phyloP scores from a whole-genome alignment of 805 yeast species.

The Metschnikowia borealis region DNA sequence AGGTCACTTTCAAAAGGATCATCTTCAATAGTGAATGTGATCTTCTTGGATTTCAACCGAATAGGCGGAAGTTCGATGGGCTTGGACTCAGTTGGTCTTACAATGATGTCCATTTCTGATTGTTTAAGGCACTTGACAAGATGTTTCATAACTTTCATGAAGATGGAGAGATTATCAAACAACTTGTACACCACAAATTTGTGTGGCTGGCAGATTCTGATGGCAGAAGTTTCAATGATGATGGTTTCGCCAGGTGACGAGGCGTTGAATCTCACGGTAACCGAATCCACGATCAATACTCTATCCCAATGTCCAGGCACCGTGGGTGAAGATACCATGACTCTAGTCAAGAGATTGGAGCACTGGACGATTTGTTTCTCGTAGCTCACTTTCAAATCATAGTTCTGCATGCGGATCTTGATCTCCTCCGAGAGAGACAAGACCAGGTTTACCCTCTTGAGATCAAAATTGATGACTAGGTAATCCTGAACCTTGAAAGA shows the following conservation, averaged over 20 bases:
- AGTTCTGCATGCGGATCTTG: constrained; percentile 18
- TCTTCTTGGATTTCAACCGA: constrained; percentile 21
- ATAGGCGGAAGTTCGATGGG: constrained; percentile 29
- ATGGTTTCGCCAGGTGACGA: constrained; percentile 2
- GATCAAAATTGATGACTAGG: constrained; percentile 1
- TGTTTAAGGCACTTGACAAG: constrained; percentile 25
- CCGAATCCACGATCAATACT: constrained; percentile 12
- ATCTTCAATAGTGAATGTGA: constrained; percentile 38
- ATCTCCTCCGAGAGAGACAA: constrained; percentile 12
- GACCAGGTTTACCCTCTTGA: constrained; percentile 13
- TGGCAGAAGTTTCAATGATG: constrained; percentile 19
- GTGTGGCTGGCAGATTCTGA: constrained; percentile 37
- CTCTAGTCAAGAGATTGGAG: constrained; percentile 8
- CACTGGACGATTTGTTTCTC: not conserved
- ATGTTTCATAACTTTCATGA: constrained; percentile 33
- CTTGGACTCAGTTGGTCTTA: constrained; percentile 29
- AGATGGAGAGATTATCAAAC: constrained; percentile 36
- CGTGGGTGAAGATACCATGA: constrained; percentile 10
- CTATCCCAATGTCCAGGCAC: constrained; percentile 14
- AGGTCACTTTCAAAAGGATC: constrained; percentile 42
- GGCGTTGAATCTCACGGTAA: constrained; percentile 6
- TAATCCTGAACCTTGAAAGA: constrained; percentile 2
- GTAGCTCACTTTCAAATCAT: not conserved
- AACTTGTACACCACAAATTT: constrained; percentile 33
- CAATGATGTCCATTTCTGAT: constrained; percentile 16